Conservation (phyloP, 2,329 filamentous ascomycete genomes). For the Sclerotiophoma versabilis region DNA sequence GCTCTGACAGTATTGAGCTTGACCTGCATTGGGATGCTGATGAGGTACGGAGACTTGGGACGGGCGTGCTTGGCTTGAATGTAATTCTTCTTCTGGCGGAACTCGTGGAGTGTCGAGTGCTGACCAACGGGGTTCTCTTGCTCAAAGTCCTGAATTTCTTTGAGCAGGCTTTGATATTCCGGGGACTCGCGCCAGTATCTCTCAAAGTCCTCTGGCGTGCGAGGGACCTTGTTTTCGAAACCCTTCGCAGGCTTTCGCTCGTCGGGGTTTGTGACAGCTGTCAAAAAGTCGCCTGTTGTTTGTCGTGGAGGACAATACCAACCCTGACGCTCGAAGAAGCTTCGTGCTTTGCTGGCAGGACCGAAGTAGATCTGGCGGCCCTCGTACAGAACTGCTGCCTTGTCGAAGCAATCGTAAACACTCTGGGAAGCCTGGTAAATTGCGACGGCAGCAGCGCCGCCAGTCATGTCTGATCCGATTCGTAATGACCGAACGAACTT, state of each 20-base stretch:
- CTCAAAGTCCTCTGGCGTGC: conserved; percentile 58
- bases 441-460: conserved; percentile 62
- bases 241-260: conserved; percentile 54
- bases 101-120: conserved; percentile 36
- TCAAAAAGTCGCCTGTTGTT: conserved; percentile 78
- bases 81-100: conserved; percentile 57
- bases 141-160: conserved; percentile 62
- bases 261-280: conserved; percentile 67
- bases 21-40: conserved; percentile 59
- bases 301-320: conserved; percentile 72
- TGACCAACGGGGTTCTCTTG: conserved; percentile 54
- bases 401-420: conserved; percentile 73
- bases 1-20: conserved; percentile 40
- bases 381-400: conserved; percentile 76
- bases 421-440: conserved; percentile 62
- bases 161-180: conserved; percentile 50
- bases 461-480: conserved; percentile 58
- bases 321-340: conserved; percentile 73
- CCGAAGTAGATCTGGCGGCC: conserved; percentile 82
- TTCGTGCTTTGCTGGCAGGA: conserved; percentile 63
- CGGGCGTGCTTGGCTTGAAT: conserved; percentile 63
- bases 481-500: conserved; percentile 63
- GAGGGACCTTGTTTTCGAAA: conserved; percentile 55
- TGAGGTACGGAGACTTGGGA: conserved; percentile 64
- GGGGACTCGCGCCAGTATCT: conserved; percentile 61